Base-by-base conservation (phyloP, 192 early-diverging fungal species). In the Coemansia interrupta region DNA sequence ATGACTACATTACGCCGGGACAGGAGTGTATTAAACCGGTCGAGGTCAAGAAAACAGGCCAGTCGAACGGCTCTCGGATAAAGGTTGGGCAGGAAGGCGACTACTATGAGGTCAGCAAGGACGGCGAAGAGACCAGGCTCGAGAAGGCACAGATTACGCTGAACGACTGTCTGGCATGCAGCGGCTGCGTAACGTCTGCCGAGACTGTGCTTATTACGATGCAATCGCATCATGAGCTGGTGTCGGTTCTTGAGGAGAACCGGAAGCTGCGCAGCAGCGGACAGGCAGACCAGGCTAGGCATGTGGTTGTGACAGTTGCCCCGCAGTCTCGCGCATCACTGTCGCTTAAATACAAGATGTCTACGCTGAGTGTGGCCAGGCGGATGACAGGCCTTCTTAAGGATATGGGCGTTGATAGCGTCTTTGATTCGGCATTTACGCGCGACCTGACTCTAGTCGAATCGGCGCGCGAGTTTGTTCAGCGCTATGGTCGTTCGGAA, bases 21-120 rank as follows among this genome's bases (percentile, higher is more conserved):
- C 94, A 97, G 68, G 94, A 90, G 46, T 99, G 97, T 81, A 95
- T 99, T 50, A 96, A 96, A 63, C 97, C 97, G 0, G 90, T 93
- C 2, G 85, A 92, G 54, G 80, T 90, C 15, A 80, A 86, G 60
- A 92, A 90, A 69, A 82, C 81, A 3, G 66, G 80, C 5, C 44
- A 65, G 22, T 56, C 81, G n/a, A 60, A 79, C 58, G 85, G 89
- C 75, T 81, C 84, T 18, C 73, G 85, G 26, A 92, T 93, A 61
- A 84, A 85, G 52, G 78, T 95, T 5, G 89, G 86, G 56, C 60
- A 83, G 48, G 70, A 83, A n/a, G 93, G 92, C 48, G 77, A 81
- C 22, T 92, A 94, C 75, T 96, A 89, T 60, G 94, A 99, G 74
- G 94, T 97, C 8, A 83, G 85, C 22, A 83, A 85, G 54, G 92